These are phyloP conservation scores for Lyophyllum shimeji DNA, from an alignment of 768 basidiomycete genomes.

Conservation along the genomic window DNA sequence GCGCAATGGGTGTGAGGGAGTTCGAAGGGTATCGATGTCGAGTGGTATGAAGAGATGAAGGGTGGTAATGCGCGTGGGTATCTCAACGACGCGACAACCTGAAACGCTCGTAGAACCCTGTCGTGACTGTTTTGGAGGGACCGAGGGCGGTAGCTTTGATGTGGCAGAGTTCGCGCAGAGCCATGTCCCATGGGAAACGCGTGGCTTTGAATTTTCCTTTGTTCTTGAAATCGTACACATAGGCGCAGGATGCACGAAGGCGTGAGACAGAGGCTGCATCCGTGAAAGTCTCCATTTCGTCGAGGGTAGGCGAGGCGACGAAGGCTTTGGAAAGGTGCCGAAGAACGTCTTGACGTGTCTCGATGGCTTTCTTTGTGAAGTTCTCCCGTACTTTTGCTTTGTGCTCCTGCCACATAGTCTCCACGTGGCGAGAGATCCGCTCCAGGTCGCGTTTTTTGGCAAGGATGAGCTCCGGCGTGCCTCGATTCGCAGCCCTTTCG, in stretches of 20 bases:
- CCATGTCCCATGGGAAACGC: constrained; percentile 53
- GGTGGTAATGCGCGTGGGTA: neutral
- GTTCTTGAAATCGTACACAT: constrained; percentile 32
- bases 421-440: constrained; percentile 40
- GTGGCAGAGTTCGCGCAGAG: constrained; percentile 45
- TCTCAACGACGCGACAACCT: constrained; percentile 21
- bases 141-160: constrained; percentile 49
- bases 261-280: constrained; percentile 29
- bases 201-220: neutral
- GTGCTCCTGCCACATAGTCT: constrained; percentile 26
- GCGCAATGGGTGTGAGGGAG: neutral
- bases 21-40: neutral
- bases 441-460: constrained; percentile 32
- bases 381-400: constrained; percentile 11
- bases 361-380: constrained; percentile 41
- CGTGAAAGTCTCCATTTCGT: constrained; percentile 25
- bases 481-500: constrained; percentile 19
- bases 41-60: neutral
- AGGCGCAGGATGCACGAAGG: constrained; percentile 53
- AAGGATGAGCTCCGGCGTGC: constrained; percentile 12
- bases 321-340: constrained; percentile 45
- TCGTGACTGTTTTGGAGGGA: constrained; percentile 36
- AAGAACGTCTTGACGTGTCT: constrained; percentile 46
- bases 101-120: constrained; percentile 42
- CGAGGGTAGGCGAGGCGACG: constrained; percentile 25